Conservation (phyloP, 1,284 basidiomycete species). For the Irpex sp. region DNA sequence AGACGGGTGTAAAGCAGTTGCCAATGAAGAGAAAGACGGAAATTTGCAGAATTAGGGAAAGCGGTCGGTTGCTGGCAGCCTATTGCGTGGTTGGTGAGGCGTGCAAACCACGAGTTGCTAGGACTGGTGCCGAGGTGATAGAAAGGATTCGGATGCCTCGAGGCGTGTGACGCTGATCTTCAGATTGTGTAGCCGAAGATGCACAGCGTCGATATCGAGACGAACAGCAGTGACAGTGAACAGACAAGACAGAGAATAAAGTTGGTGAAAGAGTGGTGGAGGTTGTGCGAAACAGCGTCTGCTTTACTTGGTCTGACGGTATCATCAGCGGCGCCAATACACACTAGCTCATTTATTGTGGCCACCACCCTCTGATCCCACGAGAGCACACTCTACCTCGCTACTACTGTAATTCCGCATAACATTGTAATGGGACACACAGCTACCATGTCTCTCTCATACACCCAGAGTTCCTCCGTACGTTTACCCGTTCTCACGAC, state of each 20-base stretch:
- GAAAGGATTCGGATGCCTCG: constrained; percentile 21
- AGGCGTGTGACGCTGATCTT: constrained; percentile 18
- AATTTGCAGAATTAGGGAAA: constrained; percentile 21
- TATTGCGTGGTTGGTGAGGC: constrained; percentile 27
- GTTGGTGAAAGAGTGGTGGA: background rate
- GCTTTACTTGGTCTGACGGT: background rate
- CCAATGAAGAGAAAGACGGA: constrained; percentile 18
- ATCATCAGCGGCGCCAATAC: constrained; percentile 1
- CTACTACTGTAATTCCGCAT: too few species aligned
- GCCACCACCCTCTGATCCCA: background rate
- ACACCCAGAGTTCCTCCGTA: too few species aligned
- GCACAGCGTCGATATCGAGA: background rate
- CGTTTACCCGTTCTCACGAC: too few species aligned
- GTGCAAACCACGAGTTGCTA: constrained; percentile 33
- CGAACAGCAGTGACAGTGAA: background rate
- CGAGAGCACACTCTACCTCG: too few species aligned
- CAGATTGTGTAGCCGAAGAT: constrained; percentile 3
- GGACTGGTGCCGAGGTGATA: constrained; percentile 23
- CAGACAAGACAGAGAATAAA: background rate
- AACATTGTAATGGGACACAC: too few species aligned
- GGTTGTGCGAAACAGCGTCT: background rate
- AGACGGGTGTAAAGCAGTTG: constrained; percentile 7
- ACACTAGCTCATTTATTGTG: background rate
- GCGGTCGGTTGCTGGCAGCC: constrained; percentile 19
- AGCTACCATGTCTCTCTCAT: too few species aligned